Percentiles rank a stretch among this genome's conserved stretches.
Conservation (phyloP, 768 basidiomycete species). For the Pleurotus sapidus region DNA sequence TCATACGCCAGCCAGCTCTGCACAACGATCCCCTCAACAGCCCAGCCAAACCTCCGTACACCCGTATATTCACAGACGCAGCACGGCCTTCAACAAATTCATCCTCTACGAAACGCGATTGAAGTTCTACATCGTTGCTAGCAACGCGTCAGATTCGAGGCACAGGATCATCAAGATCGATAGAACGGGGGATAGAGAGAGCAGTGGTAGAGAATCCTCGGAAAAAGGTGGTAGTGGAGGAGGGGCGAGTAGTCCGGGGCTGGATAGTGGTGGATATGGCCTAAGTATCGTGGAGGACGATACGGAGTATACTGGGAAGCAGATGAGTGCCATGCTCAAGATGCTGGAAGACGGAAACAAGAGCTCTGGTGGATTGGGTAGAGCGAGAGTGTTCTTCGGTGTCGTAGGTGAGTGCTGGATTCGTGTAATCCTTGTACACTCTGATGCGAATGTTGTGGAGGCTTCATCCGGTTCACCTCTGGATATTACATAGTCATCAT, state of each 20-base stretch:
- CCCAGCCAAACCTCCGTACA: not conserved
- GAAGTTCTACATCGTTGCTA: conserved; percentile 90
- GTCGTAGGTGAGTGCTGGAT: conserved; percentile 57
- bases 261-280: not conserved
- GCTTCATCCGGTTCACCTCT: conserved; percentile 91
- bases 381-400: conserved; percentile 75
- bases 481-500: conserved; percentile 96
- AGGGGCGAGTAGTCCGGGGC: not conserved
- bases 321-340: conserved; percentile 88
- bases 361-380: conserved; percentile 82
- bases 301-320: conserved; percentile 81
- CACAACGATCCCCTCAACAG: not conserved
- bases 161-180: conserved; percentile 95
- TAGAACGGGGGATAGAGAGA: conserved; percentile 70
- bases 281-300: conserved; percentile 84
- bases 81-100: conserved; percentile 70
- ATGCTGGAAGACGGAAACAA: conserved; percentile 97
- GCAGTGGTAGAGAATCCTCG: not conserved
- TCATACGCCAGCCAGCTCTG: not conserved
- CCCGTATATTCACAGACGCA: conserved; percentile 12
- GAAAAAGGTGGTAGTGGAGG: not conserved
- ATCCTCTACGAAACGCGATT: conserved; percentile 91
- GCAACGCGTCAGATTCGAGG: conserved; percentile 82
- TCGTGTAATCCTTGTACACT: not conserved
- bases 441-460: conserved; percentile 30